phyloP scores from a whole-genome alignment of 2,329 filamentous ascomycete species.

The Aaosphaeria arxii region DNA sequence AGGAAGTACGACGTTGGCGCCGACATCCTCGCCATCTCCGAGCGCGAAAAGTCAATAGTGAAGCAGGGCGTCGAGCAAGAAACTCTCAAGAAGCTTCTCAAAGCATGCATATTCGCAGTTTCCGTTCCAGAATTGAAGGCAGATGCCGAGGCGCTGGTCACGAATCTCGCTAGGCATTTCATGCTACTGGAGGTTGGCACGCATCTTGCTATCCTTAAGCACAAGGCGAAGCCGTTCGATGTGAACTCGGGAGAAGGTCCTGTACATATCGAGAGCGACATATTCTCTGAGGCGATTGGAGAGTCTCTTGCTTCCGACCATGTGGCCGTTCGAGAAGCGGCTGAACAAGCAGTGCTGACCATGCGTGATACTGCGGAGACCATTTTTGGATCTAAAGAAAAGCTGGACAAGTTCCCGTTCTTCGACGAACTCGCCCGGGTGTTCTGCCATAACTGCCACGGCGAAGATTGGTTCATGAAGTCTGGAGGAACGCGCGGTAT shows the following conservation, averaged over 20 bases:
- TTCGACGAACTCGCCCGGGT: slow-evolving; percentile 78
- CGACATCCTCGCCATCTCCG: slow-evolving; percentile 69
- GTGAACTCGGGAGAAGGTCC: slow-evolving; percentile 83
- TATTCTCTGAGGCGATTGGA: slow-evolving; percentile 84
- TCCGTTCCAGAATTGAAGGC: slow-evolving; percentile 78
- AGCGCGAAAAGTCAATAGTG: slow-evolving; percentile 75
- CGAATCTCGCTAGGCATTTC: slow-evolving; percentile 84
- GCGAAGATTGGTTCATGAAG: slow-evolving; percentile 99
- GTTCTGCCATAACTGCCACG: slow-evolving; percentile 93
- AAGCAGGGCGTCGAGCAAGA: slow-evolving; percentile 86
- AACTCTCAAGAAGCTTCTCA: slow-evolving; percentile 80
- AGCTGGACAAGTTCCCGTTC: slow-evolving; percentile 75
- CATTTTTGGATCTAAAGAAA: slow-evolving; percentile 73
- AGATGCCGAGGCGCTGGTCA: slow-evolving; percentile 71
- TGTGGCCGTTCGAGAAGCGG: slow-evolving; percentile 74
- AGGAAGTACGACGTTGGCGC: slow-evolving; percentile 70
- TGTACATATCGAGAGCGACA: slow-evolving; percentile 78
- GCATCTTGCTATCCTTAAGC: slow-evolving; percentile 77
- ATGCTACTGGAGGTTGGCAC: slow-evolving; percentile 85
- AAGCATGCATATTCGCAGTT: slow-evolving; percentile 81
- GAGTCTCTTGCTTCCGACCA: slow-evolving; percentile 88
- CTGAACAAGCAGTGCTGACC: slow-evolving; percentile 72
- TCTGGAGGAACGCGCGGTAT: slow-evolving; percentile 90
- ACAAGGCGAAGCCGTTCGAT: slow-evolving; percentile 75
- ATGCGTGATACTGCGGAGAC: slow-evolving; percentile 73